These are phyloP conservation scores for Citrus cavaleriei DNA, from an alignment of 345 rosid species.

Conservation along the genomic window DNA sequence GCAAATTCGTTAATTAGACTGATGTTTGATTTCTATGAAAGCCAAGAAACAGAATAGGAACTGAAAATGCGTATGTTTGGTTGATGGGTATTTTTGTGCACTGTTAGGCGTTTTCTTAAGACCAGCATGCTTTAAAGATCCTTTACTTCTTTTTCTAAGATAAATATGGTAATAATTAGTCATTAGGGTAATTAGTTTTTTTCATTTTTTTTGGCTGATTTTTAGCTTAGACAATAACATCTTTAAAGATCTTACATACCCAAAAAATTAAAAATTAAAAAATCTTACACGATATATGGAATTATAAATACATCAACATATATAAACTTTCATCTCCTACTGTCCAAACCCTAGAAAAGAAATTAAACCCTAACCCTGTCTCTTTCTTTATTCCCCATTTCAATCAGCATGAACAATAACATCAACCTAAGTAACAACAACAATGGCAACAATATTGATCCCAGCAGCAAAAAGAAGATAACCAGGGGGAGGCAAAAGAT, in stretches of 20 bases:
- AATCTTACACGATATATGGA: neutral
- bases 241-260: neutral
- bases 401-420: neutral
- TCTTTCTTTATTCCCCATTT: neutral
- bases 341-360: neutral
- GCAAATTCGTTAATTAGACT: neutral
- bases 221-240: neutral
- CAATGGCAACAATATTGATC: neutral
- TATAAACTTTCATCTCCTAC: neutral
- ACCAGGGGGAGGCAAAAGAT: conserved; percentile 24
- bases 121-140: neutral
- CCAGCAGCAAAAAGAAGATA: neutral
- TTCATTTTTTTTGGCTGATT: neutral
- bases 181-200: neutral
- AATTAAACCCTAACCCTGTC: neutral
- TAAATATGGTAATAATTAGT: neutral
- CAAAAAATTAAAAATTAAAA: neutral
- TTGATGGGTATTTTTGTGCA: neutral
- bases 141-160: neutral
- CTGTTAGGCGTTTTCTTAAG: neutral
- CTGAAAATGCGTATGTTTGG: neutral
- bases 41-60: neutral
- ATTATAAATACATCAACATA: neutral
- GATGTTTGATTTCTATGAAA: neutral
- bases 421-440: neutral